Evolutionary conservation across 306 rosid genomes (phyloP), one percentile per base, ranked within the genome.

Genomic region (Citrullus colocynthis): DNA sequence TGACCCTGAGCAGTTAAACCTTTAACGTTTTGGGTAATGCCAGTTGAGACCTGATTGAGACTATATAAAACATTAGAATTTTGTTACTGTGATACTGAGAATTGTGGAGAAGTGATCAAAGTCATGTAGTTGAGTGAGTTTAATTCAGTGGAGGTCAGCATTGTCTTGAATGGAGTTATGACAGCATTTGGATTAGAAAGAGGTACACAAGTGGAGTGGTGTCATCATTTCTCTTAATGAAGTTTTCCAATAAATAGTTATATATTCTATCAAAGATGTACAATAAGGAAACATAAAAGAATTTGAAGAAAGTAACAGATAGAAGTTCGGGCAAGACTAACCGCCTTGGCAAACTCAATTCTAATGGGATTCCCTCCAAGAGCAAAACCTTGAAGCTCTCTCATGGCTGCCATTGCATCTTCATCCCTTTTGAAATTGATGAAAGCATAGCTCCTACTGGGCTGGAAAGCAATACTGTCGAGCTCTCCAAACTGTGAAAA

Each of bases 261-360:
- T n/a, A 15, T 30, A 62, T 48, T 63, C 16, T 16, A 78, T 52
- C 57, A 76, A 24, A 64, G 41, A 78, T 62, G 37, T 69, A 82
- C 75, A 80, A 60, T 9, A 78, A 80, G 36, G 4, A 51, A 42
- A 78, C 59, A 49, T 76, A 69, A 84, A 75, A 76, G 82, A 78
- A 77, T 78, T 83, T 42, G 85, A 86, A 83, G 44, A 78, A 81
- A 32, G 80, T 76, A 89, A 87, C 78, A 83, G 76, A 74, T 86
- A 88, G 86, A 86, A 86, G 65, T 63, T 73, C 34, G 69, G 90
- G 88, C 94, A 87, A 85, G 88, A 95, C 99, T 95, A 96, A 95
- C 99, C 99, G 96, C 97, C 98, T 92, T 95, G 45, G 97, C 89
- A 92, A 91, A 92, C 87, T 95, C 93, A 83, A 95, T 88, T 84